A percentile compares a stretch with the other conserved stretches of the same genome.
These are phyloP conservation scores for Coemansia sp. DNA, from an alignment of 192 early-diverging fungal species.

Conservation along the genomic window DNA sequence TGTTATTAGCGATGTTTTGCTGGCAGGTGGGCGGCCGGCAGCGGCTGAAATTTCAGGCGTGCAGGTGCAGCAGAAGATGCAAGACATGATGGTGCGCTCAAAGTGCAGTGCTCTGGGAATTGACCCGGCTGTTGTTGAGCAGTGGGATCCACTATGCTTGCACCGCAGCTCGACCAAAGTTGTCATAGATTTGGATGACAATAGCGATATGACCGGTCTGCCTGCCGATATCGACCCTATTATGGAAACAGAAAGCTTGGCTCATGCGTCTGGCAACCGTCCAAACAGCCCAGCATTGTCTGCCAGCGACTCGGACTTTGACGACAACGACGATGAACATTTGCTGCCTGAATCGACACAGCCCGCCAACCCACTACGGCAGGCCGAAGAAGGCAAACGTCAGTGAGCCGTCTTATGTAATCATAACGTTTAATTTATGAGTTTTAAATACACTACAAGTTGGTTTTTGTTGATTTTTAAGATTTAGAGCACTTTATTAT, in stretches of 20 bases:
- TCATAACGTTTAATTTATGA: no score
- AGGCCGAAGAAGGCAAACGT: not conserved
- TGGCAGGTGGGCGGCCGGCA: not conserved
- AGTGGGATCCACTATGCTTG: constrained; percentile 37
- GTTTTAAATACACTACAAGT: not conserved
- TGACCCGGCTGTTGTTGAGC: constrained; percentile 22
- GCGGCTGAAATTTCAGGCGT: not conserved
- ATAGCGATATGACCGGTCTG: not conserved
- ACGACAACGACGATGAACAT: not conserved
- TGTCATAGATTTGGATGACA: not conserved
- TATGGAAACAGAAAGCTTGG: not conserved
- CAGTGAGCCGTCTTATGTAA: not conserved
- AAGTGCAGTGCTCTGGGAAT: constrained; percentile 32
- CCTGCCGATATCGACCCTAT: not conserved
- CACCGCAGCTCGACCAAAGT: constrained; percentile 14
- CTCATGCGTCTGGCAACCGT: not conserved
- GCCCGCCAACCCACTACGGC: not conserved
- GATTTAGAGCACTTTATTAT: no score
- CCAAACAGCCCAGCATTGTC: constrained; percentile 1
- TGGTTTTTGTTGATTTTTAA: no score
- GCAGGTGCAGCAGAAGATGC: constrained; percentile 22
- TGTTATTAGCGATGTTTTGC: not conserved
- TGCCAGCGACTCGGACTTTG: constrained; percentile 31
- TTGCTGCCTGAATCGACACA: constrained; percentile 3
- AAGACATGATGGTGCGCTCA: constrained; percentile 28